A percentile compares a stretch with the other conserved stretches of the same genome.
phyloP scores from a whole-genome alignment of 257 asterid genomes.

The Fraxinus quadrangulata region DNA sequence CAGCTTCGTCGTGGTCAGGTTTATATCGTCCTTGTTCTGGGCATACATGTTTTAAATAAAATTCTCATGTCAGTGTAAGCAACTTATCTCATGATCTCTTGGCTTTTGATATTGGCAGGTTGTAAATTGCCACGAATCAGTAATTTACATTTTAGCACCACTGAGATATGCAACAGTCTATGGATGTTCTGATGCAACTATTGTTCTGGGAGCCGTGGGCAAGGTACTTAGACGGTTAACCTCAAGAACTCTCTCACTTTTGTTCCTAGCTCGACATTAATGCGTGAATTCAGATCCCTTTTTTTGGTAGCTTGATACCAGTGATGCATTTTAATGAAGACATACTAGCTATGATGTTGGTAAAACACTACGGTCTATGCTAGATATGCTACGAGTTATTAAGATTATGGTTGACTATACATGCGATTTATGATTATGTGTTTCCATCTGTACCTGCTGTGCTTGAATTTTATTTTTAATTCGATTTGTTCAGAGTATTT shows the following conservation, averaged over 20 bases:
- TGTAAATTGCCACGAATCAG: conserved; percentile 94
- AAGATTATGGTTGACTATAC: no score
- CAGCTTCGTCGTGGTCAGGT: no score
- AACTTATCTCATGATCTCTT: conserved; percentile 22
- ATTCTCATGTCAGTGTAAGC: background rate
- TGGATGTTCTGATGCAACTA: conserved; percentile 98
- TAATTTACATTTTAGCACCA: conserved; percentile 88
- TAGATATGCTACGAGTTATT: no score
- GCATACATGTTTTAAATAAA: conserved; percentile 11
- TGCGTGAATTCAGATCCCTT: background rate
- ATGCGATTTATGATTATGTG: no score
- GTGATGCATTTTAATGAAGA: no score
- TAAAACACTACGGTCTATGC: no score
- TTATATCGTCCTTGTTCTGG: background rate
- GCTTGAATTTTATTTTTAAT: background rate
- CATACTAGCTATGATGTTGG: no score
- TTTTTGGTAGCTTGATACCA: conserved; percentile 5
- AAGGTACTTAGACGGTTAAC: conserved; percentile 54
- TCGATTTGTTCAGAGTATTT: background rate
- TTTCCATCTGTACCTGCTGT: background rate
- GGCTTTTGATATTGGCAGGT: conserved; percentile 51
- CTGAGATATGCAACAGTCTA: conserved; percentile 79
- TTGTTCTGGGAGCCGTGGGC: conserved; percentile 96
- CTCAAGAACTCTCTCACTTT: conserved; percentile 12
- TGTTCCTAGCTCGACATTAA: background rate